Evolutionary conservation across 768 basidiomycete species (phyloP).

Genomic region (Pisolithus sp.): DNA sequence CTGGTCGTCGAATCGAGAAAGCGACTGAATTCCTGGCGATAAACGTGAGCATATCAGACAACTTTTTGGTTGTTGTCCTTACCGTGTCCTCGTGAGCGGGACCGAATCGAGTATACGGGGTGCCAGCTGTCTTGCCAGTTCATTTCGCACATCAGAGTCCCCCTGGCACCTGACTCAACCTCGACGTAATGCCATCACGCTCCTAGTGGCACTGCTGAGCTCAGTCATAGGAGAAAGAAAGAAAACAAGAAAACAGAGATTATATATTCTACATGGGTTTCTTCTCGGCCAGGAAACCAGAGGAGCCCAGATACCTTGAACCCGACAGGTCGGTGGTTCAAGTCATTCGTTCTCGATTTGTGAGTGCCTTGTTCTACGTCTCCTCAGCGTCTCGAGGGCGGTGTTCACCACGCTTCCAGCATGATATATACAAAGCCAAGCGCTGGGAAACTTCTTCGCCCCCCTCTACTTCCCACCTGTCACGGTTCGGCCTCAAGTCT

Average conservation of each 20-base stretch:
- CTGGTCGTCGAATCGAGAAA: neutral
- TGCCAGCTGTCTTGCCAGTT: conserved; percentile 20
- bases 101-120: conserved; percentile 15
- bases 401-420: conserved; percentile 27
- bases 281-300: conserved; percentile 22
- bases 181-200: conserved; percentile 5
- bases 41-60: no score
- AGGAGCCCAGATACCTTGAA: conserved; percentile 13
- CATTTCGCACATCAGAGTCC: conserved; percentile 7
- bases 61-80: neutral
- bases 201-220: neutral
- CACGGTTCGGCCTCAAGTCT: conserved; percentile 15
- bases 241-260: conserved; percentile 2
- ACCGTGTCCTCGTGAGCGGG: conserved; percentile 1
- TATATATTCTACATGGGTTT: conserved; percentile 22
- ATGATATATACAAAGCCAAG: conserved; percentile 54
- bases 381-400: conserved; percentile 1
- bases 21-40: no score
- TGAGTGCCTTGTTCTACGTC: conserved; percentile 28
- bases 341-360: conserved; percentile 58
- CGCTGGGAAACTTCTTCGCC: conserved; percentile 37
- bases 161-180: conserved; percentile 18
- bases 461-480: conserved; percentile 29
- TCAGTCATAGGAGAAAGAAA: neutral
- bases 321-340: conserved; percentile 45